Evolutionary conservation across 1,284 basidiomycete genomes (phyloP), one percentile per base, ranked within the genome.

Genomic region (Cystobasidium pallidum): DNA sequence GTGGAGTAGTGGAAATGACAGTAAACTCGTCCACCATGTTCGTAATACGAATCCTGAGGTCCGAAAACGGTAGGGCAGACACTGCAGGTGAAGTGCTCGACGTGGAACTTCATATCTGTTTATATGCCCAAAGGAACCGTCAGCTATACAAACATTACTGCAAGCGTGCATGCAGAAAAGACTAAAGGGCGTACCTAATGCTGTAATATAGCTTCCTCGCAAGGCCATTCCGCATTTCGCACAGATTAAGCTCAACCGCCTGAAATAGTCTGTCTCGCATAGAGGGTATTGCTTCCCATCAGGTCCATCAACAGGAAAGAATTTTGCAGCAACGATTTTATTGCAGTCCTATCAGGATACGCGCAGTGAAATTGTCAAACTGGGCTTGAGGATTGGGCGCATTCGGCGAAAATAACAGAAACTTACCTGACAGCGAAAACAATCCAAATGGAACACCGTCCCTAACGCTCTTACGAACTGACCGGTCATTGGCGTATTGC

Each of bases 1-100:
- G 94, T 98, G 45, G 94, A 97, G 82, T 99, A 99, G 83, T 99
- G 95, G 82, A 92, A 96, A 82, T 96, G 94, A 79, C 94, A 96
- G 81, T 91, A 99, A 54, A 99, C 96, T 79, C 93, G 89, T 21
- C 90, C 90, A 75, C 92, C 91, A 80, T 99, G 96, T 82, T 99
- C 95, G 81, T 99, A 99, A 83, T 99, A 99, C 73, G 92, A 96
- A 82, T 99, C 96, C 80, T 95, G 92, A 3, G 95, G 93, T 8
- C 96, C 96, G 80, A 99, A 99, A 30, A 97, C 87, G 26, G 91
- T 94, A 41, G 94, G 86, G 82, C 96, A 99, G 73, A 96, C 88
- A 3, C 94, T 97, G 84, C 95, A 99, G 54, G 95, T 97, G 80
- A 99, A 99, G 82, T 99, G 96, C 82, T 99, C 96, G 77, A 99